Base-by-base conservation (phyloP, 768 basidiomycete genomes). In the Hebeloma cylindrosporum region DNA sequence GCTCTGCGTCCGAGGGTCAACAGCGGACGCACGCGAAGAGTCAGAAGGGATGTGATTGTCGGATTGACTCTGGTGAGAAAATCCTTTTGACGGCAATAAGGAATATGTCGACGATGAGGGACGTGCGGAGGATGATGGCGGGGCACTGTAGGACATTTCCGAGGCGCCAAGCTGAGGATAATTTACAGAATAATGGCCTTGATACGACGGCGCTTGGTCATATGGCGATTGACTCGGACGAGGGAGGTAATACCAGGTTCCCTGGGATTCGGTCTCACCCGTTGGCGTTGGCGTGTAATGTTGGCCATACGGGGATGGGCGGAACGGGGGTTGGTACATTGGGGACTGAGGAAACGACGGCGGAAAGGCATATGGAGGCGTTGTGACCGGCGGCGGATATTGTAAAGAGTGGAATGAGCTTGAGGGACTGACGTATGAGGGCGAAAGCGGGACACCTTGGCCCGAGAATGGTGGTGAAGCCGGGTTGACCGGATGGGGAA, bases 171-270 rank as follows among this genome's bases (percentile, higher is more conserved):
- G 43, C 1, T 52, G 57, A 2, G 68, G 26, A 51, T 71, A 69
- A 14, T 57, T 52, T 38, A 62, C 50, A 3, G 60, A 47, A 50
- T 68, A 68, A 40, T 54, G 65, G 1, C 53, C 54, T 18, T 62
- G 67, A 48, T 69, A 72, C 14, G 64, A 51, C 9, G 52, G 52
- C 3, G 54, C 48, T 2, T 47, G 47, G 3, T 66, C 67, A 25
- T 66, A 64, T 13, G 62, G 65, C 26, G 50, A 44, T 14, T 51
- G 28, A 11, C 62, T 22, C 1, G 60, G 50, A 41, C 64, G 62
- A 28, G 69, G 69, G 16, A 76, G 54, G 49, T 79, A 80, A 70
- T 74, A 82, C 77, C 78, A 80, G 2, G 67, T 60, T n/a, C 71
- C 72, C 48, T 68, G 74, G n/a, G 60, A 61, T 4, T 75, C 76